Evolutionary conservation across 768 basidiomycete species (phyloP), one percentile per base, ranked within the genome.

Genomic region (Boletus tylopilopsis): DNA sequence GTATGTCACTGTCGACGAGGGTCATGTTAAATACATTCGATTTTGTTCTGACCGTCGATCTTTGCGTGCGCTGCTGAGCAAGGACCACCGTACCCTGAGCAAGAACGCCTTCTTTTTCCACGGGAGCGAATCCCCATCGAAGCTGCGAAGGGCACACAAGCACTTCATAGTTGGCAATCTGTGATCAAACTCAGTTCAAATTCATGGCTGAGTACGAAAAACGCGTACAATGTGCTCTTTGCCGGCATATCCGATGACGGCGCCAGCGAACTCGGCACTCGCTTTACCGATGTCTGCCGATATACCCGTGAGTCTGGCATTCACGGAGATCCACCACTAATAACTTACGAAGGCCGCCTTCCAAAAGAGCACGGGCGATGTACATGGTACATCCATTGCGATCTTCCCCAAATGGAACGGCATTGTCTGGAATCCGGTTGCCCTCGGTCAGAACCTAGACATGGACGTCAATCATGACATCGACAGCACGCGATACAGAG

Each of bases 81-180:
- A 68, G 64, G 34, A 68, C 47, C 36, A 68, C 64, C 0, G 66
- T 69, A 2, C 66, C 68, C 45, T 58, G 68, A 13, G 50, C 13
- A 25, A 64, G 57, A 30, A 37, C 34, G 5, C 44, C 34, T 4
- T 61, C 54, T 8, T 34, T 3, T 13, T 54, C 56, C 3, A 42
- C 23, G 7, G 50, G 15, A 32, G 63, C n/a, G 32, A 68, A 63
- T 21, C 63, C 63, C 66, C 66, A 67, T 9, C 62, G 68, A 18
- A 68, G 60, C 38, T 66, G 64, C 18, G 67, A 68, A 18, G 66
- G 65, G 41, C 68, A 67, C 5, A 72, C 70, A 6, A 71, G 66
- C 29, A 71, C 63, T 45, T 71, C 70, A 24, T 68, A 71, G 32
- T 60, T 45, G 42, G 52, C 24, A 18, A 71, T 58, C 70, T 71